Evolutionary conservation across 768 basidiomycete genomes (phyloP).

Genomic region (Collybia nuda): DNA sequence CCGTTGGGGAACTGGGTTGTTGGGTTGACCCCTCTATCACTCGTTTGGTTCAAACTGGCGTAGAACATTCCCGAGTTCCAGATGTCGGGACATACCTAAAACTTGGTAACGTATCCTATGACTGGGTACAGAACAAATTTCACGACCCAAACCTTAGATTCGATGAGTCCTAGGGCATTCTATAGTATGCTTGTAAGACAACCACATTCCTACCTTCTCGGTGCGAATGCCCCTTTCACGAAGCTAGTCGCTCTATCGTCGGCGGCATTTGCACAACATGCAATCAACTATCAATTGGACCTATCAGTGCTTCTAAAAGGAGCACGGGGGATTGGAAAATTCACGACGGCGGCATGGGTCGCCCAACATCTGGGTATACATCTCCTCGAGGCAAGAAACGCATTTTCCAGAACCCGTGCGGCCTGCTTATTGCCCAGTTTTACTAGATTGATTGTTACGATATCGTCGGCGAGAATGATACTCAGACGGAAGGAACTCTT

Average conservation of each 20-base stretch:
- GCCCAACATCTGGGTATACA: conserved; percentile 72
- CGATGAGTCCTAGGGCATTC: conserved; percentile 20
- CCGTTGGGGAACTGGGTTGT: conserved; percentile 76
- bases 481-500: conserved; percentile 72
- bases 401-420: background rate
- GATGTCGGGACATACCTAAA: conserved; percentile 48
- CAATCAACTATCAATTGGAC: conserved; percentile 60
- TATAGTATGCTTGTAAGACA: conserved; percentile 19
- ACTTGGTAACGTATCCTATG: conserved; percentile 39
- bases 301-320: conserved; percentile 80
- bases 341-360: conserved; percentile 55
- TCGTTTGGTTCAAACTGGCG: conserved; percentile 75
- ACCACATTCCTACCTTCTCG: conserved; percentile 24
- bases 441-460: conserved; percentile 84
- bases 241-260: conserved; percentile 58
- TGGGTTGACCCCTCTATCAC: conserved; percentile 77
- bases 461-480: conserved; percentile 73
- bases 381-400: conserved; percentile 61
- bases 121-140: background rate
- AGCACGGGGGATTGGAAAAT: conserved; percentile 79
- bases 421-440: background rate
- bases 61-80: conserved; percentile 67
- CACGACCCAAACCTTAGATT: conserved; percentile 11
- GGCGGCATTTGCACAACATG: conserved; percentile 56
- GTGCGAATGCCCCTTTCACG: conserved; percentile 34